phyloP scores from a whole-genome alignment of 352 stramenopile genomes.

The Phytophthora fragariaefolia region DNA sequence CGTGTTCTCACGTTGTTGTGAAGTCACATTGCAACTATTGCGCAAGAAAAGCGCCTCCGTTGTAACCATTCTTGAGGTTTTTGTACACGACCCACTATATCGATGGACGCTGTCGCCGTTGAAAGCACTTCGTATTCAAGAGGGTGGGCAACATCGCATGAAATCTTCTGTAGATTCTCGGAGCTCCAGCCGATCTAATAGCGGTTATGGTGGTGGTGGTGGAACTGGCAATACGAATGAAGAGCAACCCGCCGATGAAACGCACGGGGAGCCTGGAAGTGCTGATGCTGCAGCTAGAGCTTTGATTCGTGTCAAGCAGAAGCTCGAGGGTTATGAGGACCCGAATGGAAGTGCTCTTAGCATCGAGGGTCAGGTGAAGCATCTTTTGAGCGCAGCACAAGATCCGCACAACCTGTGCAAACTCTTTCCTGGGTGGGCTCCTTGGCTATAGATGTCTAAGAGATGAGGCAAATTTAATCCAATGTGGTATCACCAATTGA shows the following conservation, averaged over 20 bases:
- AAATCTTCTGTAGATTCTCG: constrained; percentile 21
- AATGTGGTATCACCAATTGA: not conserved
- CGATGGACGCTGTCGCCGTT: constrained; percentile 96
- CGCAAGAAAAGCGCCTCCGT: constrained; percentile 94
- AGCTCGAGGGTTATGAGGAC: constrained; percentile 99
- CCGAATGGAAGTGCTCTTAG: constrained; percentile 95
- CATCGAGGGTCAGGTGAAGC: constrained; percentile 98
- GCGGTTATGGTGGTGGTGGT: constrained; percentile 2
- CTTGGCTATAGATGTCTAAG: constrained; percentile 86
- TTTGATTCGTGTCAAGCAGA: constrained; percentile 97
- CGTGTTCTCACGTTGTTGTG: constrained; percentile 94
- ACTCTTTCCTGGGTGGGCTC: constrained; percentile 96
- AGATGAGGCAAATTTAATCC: not conserved
- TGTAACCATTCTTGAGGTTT: constrained; percentile 98
- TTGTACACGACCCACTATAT: constrained; percentile 99
- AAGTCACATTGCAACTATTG: constrained; percentile 93
- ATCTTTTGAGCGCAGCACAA: constrained; percentile 96
- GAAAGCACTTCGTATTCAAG: constrained; percentile 86
- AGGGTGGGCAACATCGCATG: constrained; percentile 33
- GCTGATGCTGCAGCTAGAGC: constrained; percentile 93
- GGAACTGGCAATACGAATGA: constrained; percentile 25
- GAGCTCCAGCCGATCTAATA: constrained; percentile 32
- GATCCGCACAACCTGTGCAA: constrained; percentile 96
- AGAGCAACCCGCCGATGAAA: constrained; percentile 29
- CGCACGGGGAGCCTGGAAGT: constrained; percentile 34